Conservation (phyloP, 2,329 filamentous ascomycete genomes). For the Cytospora piceae region DNA sequence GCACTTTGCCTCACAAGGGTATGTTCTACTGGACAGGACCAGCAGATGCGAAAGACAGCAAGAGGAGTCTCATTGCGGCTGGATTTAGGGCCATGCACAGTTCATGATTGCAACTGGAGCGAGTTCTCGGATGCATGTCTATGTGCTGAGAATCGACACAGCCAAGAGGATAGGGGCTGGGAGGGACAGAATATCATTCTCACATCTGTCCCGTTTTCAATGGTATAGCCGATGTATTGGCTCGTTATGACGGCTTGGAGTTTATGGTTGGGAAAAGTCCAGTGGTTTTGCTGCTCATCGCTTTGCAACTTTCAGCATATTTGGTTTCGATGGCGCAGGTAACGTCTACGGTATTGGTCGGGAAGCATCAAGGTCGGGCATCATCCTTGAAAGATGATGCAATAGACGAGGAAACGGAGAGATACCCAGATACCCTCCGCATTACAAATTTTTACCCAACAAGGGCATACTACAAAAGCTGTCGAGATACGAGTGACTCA, state of each 20-base stretch:
- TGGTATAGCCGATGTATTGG: not conserved
- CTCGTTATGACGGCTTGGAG: not conserved
- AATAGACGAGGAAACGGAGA: not conserved
- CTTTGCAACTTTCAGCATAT: not conserved
- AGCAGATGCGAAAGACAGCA: slow-evolving; percentile 64
- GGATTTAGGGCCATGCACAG: slow-evolving; percentile 63
- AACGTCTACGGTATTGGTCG: not conserved
- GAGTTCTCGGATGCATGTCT: not conserved
- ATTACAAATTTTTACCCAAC: not conserved
- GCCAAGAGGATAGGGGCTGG: not conserved
- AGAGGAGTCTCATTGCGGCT: slow-evolving; percentile 60
- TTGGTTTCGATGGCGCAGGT: not conserved
- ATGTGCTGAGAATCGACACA: not conserved
- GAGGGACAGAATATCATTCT: not conserved
- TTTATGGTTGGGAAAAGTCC: not conserved
- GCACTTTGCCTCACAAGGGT: slow-evolving; percentile 51
- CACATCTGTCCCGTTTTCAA: not conserved
- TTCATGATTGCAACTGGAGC: slow-evolving; percentile 38
- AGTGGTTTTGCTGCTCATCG: not conserved
- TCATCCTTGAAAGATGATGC: not conserved
- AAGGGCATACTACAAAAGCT: not conserved
- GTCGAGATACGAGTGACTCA: slow-evolving; percentile 1
- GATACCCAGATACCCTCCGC: slow-evolving; percentile 9
- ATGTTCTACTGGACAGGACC: slow-evolving; percentile 85
- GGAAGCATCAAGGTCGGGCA: not conserved